Percentiles rank a stretch among this genome's conserved stretches.
Conservation (phyloP, 257 asterid genomes). For the Avicennia marina region DNA sequence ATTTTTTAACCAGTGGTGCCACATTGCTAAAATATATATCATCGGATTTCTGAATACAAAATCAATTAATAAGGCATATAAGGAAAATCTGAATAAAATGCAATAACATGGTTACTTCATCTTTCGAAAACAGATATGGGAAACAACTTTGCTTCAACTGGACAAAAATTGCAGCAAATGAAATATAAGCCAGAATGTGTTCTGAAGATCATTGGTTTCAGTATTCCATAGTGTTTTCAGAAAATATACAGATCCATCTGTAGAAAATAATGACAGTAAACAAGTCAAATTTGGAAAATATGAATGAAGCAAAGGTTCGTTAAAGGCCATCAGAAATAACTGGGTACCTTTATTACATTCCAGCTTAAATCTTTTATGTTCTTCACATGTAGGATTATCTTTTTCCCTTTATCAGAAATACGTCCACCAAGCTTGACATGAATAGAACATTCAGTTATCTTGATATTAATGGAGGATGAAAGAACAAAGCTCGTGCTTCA, state of each 20-base stretch:
- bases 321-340: not conserved
- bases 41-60: no score
- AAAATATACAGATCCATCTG: not conserved
- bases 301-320: not conserved
- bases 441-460: constrained; percentile 20
- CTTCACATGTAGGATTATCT: constrained; percentile 56
- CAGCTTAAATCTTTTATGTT: constrained; percentile 75
- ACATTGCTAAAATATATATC: no score
- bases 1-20: no score
- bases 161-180: not conserved
- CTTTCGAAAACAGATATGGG: not conserved
- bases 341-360: constrained; percentile 85
- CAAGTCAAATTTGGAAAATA: not conserved
- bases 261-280: not conserved
- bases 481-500: not conserved
- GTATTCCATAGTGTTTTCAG: no score
- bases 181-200: no score
- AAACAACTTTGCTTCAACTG: not conserved
- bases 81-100: not conserved
- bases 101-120: not conserved
- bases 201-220: no score
- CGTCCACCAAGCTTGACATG: constrained; percentile 93
- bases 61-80: no score
- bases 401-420: constrained; percentile 84
- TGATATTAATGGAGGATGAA: not conserved